Base-by-base conservation (phyloP, 1,139 yeast species). In the Blastobotrys proliferans region DNA sequence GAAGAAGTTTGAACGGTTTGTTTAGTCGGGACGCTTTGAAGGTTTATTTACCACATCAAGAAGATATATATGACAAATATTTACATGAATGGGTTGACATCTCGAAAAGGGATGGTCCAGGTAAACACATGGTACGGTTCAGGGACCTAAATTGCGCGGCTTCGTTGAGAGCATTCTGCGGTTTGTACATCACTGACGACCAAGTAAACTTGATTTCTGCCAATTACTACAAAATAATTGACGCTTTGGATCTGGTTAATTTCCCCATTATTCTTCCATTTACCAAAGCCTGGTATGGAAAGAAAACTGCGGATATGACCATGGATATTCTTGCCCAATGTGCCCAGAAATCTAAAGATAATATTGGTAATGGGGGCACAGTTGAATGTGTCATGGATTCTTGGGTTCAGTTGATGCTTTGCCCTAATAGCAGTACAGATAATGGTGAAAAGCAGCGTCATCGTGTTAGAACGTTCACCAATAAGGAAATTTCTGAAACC, bases 201-300 rank as follows among this genome's bases (percentile, higher is more conserved):
- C 96, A 90, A 68, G 81, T 92, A 58, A 76, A 83, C 63, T 71
- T 74, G 48, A 79, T 92, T 60, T 94, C 97, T 40, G 97, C 90
- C 64, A 87, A 88, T 66, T 92, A 88, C 67, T 92, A 79, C 67
- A 72, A 78, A 54, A 83, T 92, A 55, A 92, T 98, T 22, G 95
- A 94, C 49, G 98, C 98, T 35, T 74, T 92, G 62, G 98, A 92
- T 68, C 77, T 92, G 57, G 98, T 92, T 52, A 92, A 92, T 71
- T 92, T 92, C 79, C 98, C 98, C 52, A 85, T 92, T 57, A 90
- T 92, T 50, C 66, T 92, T 46, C 98, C 98, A 25, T 92, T 76
- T 73, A 88, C 98, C 51, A 92, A 88, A 70, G 83, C 97, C 35
- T 92, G 98, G 98, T 87, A 90, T 67, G 98, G 98, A 54, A 83